These are phyloP conservation scores for Nicotiana undulata DNA, from an alignment of 257 asterid genomes.

Conservation along the genomic window DNA sequence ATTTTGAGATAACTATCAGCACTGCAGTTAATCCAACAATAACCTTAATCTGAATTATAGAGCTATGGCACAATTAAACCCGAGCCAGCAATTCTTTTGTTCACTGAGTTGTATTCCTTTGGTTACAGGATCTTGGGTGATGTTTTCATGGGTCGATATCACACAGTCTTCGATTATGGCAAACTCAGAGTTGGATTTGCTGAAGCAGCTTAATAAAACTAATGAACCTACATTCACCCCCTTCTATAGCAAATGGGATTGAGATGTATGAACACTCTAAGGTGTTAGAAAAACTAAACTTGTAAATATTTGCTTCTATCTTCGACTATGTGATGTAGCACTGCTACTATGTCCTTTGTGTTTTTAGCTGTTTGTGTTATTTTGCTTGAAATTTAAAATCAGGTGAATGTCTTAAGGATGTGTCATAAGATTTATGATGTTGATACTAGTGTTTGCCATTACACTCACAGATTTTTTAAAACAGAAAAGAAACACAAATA, in stretches of 20 bases:
- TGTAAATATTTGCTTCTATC: not conserved
- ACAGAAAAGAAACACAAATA: no score
- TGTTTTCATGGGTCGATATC: slow-evolving; percentile 79
- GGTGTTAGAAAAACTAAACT: not conserved
- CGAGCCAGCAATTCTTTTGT: not conserved
- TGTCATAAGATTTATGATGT: not conserved
- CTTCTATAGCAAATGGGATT: not conserved
- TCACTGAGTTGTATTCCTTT: not conserved
- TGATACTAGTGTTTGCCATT: not conserved
- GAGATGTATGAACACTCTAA: not conserved
- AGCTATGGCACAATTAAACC: not conserved
- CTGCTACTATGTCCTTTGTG: not conserved
- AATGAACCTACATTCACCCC: not conserved
- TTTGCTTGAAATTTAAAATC: not conserved
- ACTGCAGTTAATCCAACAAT: not conserved
- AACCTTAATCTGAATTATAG: not conserved
- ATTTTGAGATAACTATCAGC: not conserved
- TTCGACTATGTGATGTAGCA: not conserved
- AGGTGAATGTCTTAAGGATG: not conserved
- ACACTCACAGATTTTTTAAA: no score
- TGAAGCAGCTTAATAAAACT: slow-evolving; percentile 49
- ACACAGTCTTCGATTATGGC: slow-evolving; percentile 65
- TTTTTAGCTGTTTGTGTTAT: not conserved
- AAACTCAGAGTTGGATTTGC: slow-evolving; percentile 65
- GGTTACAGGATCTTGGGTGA: slow-evolving; percentile 70